Evolutionary conservation across 2,329 filamentous ascomycete genomes (phyloP), one percentile per base, ranked within the genome.

Genomic region (Metarhizium humberi): DNA sequence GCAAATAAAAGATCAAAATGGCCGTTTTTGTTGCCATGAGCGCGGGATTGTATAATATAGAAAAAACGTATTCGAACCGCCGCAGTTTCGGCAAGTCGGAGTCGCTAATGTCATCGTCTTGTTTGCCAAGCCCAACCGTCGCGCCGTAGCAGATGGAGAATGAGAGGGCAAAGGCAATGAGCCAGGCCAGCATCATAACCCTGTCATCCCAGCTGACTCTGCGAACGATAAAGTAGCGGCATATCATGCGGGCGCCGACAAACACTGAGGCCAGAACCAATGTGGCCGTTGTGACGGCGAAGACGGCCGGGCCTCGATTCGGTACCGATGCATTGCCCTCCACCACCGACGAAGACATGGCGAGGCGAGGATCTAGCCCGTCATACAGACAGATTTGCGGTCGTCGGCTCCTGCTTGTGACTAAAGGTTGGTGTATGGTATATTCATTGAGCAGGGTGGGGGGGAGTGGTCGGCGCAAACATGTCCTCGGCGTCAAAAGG

Each of bases 21-120:
- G 90, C 95, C 0, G 89, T 91, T 72, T 96, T 96, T 52, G 90
- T 90, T 3, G 87, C 85, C 89, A 95, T 95, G 55, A 96, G 77
- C 3, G 89, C 87, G 13, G 91, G 91, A 66, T 96, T 95, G 85
- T 85, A 85, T 58, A 86, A 67, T 42, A 86, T 76, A 6, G 82
- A 84, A 62, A 86, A 85, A 56, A 78, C 78, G 71, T 86, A 86
- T 78, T 86, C 80, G 61, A 74, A 77, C 51, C 73, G 74, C 56
- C 84, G 79, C 59, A 91, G 72, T 1, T 73, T 68, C 13, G 73
- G 62, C 59, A 76, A 71, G 67, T 82, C 73, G n/a, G 69, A 64
- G 0, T 62, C 49, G 0, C 74, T 68, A 36, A 91, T 84, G 63
- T 90, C 68, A 2, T 57, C 63, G 65, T 90, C 85, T 63, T 86